Evolutionary conservation across 768 basidiomycete species (phyloP).

Genomic region (Cystofilobasidium bisporidii): DNA sequence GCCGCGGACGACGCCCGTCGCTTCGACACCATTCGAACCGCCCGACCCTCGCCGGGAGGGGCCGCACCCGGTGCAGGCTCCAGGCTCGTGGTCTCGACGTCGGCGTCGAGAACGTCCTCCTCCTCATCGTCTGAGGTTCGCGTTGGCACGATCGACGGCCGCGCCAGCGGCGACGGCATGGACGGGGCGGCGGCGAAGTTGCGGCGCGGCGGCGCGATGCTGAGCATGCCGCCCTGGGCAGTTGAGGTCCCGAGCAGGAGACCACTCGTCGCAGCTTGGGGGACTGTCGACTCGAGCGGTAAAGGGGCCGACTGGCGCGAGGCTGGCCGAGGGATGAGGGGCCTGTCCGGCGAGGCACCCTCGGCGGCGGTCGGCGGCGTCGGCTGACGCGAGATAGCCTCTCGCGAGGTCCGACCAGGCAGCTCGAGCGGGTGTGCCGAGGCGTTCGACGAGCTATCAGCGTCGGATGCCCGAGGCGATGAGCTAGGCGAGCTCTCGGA

Average conservation of each 20-base stretch:
- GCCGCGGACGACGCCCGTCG: conserved; percentile 4
- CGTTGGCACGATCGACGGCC: conserved; percentile 26
- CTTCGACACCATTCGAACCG: background rate
- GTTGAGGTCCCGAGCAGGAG: background rate
- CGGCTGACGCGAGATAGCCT: too few relatives aligned
- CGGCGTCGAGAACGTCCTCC: conserved; percentile 18
- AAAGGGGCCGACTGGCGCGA: background rate
- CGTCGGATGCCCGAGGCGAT: background rate
- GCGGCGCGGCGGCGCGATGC: conserved; percentile 25
- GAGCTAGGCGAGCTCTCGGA: background rate
- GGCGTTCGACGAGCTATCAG: background rate
- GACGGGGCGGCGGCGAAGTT: conserved; percentile 24
- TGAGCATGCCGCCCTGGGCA: conserved; percentile 5
- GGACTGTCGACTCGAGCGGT: background rate
- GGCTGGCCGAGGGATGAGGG: background rate
- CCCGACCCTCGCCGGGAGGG: background rate
- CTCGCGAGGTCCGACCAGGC: too few relatives aligned
- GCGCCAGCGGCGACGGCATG: conserved; percentile 23
- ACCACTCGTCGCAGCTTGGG: background rate
- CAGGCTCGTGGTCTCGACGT: conserved; percentile 16
- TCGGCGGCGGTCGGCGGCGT: too few relatives aligned
- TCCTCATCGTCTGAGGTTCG: conserved; percentile 14
- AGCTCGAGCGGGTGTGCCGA: background rate
- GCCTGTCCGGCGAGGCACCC: background rate
- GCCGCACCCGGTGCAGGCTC: conserved; percentile 13